phyloP scores from a whole-genome alignment of 2,329 filamentous ascomycete species.

The Penicillium fuscoglaucum region DNA sequence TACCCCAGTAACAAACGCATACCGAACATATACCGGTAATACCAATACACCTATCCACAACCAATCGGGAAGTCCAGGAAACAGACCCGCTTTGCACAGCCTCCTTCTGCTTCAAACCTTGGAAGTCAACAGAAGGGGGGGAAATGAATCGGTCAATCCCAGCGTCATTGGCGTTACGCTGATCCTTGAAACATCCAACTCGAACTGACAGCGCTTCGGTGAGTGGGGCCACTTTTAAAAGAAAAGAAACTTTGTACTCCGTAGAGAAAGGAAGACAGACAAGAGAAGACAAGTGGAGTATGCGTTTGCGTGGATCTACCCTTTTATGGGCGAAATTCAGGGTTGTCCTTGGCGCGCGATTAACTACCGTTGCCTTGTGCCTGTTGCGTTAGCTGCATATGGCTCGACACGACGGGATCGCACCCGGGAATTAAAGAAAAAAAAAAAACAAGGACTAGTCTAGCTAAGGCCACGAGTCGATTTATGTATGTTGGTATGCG shows the following conservation, averaged over 20 bases:
- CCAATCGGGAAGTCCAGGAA: slow-evolving; percentile 12
- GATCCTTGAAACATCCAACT: slow-evolving; percentile 4
- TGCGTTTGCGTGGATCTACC: slow-evolving; percentile 7
- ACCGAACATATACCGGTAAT: slow-evolving; percentile 5
- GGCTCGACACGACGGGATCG: neutral
- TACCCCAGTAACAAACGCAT: neutral
- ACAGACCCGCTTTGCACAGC: slow-evolving; percentile 16
- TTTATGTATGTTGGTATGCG: neutral
- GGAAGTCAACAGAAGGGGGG: slow-evolving; percentile 7
- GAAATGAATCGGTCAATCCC: slow-evolving; percentile 6
- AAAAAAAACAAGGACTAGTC: neutral
- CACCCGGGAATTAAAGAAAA: neutral
- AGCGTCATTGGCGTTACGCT: slow-evolving; percentile 6
- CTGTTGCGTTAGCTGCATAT: neutral
- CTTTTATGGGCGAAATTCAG: neutral
- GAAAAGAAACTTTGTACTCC: neutral
- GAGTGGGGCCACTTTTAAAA: neutral
- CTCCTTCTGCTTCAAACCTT: slow-evolving; percentile 15
- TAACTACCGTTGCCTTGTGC: neutral
- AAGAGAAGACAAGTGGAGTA: slow-evolving; percentile 4
- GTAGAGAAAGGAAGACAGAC: neutral
- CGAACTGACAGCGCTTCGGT: slow-evolving; percentile 6
- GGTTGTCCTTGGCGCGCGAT: slow-evolving; percentile 4
- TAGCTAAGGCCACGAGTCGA: slow-evolving; percentile 2
- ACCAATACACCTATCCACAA: neutral